phyloP scores from a whole-genome alignment of 2,329 filamentous ascomycete species.

The Fusarium buharicum region DNA sequence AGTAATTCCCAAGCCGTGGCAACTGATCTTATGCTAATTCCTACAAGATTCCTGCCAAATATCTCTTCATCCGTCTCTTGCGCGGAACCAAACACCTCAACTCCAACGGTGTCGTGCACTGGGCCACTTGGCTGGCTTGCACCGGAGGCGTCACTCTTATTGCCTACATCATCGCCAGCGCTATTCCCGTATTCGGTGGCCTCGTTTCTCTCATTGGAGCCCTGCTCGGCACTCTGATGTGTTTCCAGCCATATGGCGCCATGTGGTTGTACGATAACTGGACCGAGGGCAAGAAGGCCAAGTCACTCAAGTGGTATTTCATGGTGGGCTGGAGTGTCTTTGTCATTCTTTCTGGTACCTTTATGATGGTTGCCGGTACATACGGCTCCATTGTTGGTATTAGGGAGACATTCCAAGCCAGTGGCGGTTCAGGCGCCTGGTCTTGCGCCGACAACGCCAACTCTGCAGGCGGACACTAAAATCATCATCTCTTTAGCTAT shows the following conservation, averaged over 20 bases:
- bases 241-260: slow-evolving; percentile 46
- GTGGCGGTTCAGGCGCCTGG: slow-evolving; percentile 52
- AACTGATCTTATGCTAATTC: not conserved
- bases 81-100: slow-evolving; percentile 47
- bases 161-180: slow-evolving; percentile 45
- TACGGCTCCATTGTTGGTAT: slow-evolving; percentile 55
- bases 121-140: slow-evolving; percentile 48
- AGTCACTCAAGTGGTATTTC: slow-evolving; percentile 14
- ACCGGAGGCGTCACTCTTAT: slow-evolving; percentile 40
- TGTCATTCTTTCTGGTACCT: slow-evolving; percentile 41
- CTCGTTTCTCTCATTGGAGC: slow-evolving; percentile 47
- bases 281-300: slow-evolving; percentile 17
- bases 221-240: slow-evolving; percentile 45
- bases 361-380: slow-evolving; percentile 57
- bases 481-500: not conserved
- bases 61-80: slow-evolving; percentile 34
- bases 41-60: slow-evolving; percentile 28
- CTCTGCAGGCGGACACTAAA: slow-evolving; percentile 29
- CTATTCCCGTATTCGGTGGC: slow-evolving; percentile 42
- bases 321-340: slow-evolving; percentile 30
- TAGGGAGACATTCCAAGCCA: slow-evolving; percentile 49
- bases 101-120: slow-evolving; percentile 46
- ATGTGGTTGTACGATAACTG: slow-evolving; percentile 48
- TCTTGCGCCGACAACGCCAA: slow-evolving; percentile 58
- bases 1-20: slow-evolving; percentile 1